phyloP scores from a whole-genome alignment of 208 protist species.

The Vickermania spadyakhi region DNA sequence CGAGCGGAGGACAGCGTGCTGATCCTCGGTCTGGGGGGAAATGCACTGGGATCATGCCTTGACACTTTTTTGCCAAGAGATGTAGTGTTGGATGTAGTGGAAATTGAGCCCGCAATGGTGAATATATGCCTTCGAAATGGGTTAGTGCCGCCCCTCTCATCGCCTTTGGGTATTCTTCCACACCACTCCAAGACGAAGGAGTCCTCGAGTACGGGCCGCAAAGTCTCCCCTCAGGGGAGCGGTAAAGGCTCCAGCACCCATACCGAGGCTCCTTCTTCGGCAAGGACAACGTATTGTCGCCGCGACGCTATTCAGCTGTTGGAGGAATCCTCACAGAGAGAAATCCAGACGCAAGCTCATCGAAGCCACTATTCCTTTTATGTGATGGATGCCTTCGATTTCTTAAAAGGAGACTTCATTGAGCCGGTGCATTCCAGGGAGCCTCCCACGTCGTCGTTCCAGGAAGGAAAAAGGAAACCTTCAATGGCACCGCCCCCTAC shows the following conservation, averaged over 20 bases:
- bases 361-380: slow-evolving; percentile 29
- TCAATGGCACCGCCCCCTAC: background rate
- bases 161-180: background rate
- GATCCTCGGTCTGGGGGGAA: slow-evolving; percentile 66
- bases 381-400: slow-evolving; percentile 33
- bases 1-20: slow-evolving; percentile 28
- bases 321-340: too few species aligned
- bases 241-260: background rate
- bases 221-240: too few species aligned
- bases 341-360: background rate
- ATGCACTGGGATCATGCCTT: slow-evolving; percentile 68
- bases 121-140: slow-evolving; percentile 28
- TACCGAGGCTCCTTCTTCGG: background rate
- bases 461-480: background rate
- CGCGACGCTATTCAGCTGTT: background rate
- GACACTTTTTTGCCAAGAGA: slow-evolving; percentile 28
- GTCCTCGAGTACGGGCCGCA: background rate
- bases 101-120: slow-evolving; percentile 66
- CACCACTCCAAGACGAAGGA: background rate
- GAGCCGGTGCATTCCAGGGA: too few species aligned
- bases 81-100: slow-evolving; percentile 60
- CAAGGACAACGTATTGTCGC: too few species aligned
- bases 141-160: slow-evolving; percentile 25
- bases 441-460: background rate
- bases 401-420: slow-evolving; percentile 12